phyloP scores from a whole-genome alignment of 352 stramenopile genomes.

The Globisporangium splendens region DNA sequence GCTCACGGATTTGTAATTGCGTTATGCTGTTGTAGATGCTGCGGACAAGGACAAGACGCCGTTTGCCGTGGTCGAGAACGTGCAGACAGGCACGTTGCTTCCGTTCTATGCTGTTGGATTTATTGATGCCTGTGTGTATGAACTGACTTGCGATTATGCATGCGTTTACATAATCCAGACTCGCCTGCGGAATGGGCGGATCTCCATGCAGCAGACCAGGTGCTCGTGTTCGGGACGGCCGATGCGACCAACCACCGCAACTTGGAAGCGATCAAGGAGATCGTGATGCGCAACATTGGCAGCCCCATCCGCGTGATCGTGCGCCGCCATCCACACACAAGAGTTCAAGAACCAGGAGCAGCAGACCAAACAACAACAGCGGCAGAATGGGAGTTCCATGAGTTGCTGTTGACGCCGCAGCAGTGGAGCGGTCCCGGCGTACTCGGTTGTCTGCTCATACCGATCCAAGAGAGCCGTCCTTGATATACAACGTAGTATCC shows the following conservation, averaged over 20 bases:
- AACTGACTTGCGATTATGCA: background rate
- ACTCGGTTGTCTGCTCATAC: conserved; percentile 90
- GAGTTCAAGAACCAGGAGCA: conserved; percentile 10
- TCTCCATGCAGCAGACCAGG: conserved; percentile 82
- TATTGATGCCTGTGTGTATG: background rate
- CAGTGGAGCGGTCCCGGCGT: conserved; percentile 88
- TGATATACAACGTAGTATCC: background rate
- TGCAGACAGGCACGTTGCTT: conserved; percentile 34
- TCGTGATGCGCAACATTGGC: conserved; percentile 82
- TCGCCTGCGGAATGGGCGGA: conserved; percentile 87
- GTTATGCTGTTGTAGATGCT: conserved; percentile 5
- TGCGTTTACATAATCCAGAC: conserved; percentile 23
- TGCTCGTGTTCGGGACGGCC: conserved; percentile 89
- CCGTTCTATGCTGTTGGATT: background rate
- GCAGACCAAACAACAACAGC: background rate
- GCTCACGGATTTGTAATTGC: background rate
- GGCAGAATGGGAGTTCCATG: conserved; percentile 16
- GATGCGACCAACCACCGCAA: conserved; percentile 85
- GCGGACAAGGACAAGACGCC: conserved; percentile 26
- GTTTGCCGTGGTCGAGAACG: conserved; percentile 61
- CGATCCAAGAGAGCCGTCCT: conserved; percentile 16
- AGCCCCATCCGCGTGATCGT: conserved; percentile 74
- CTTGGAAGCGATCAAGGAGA: conserved; percentile 82
- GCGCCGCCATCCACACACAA: conserved; percentile 30
- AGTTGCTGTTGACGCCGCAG: conserved; percentile 76